phyloP scores from a whole-genome alignment of 768 basidiomycete genomes.

The Serendipita vermifera region DNA sequence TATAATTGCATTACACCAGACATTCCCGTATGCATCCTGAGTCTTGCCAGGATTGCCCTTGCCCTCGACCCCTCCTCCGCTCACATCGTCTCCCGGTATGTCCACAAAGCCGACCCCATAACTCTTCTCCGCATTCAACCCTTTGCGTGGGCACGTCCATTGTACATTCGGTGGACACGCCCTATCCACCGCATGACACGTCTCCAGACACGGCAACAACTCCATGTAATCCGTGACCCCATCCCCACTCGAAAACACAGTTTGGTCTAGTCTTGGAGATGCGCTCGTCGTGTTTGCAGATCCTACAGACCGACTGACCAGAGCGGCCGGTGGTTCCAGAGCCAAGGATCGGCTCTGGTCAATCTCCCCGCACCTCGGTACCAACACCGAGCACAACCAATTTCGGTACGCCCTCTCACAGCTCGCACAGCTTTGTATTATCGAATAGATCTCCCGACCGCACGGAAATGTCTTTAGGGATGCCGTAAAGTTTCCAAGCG shows the following conservation, averaged over 20 bases:
- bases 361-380: constrained; percentile 61
- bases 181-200: constrained; percentile 57
- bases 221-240: constrained; percentile 37
- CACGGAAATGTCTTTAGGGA: constrained; percentile 63
- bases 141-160: constrained; percentile 50
- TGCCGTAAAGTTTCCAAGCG: constrained; percentile 61
- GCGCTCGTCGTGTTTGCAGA: constrained; percentile 33
- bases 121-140: constrained; percentile 50
- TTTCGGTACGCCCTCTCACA: constrained; percentile 59
- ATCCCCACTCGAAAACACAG: constrained; percentile 32
- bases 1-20: constrained; percentile 39
- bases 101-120: constrained; percentile 73
- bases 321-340: constrained; percentile 13
- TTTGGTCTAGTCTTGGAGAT: constrained; percentile 27
- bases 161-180: constrained; percentile 64
- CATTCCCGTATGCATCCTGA: constrained; percentile 59
- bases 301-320: constrained; percentile 34
- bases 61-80: constrained; percentile 28
- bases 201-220: constrained; percentile 68
- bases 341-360: constrained; percentile 19
- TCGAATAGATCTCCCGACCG: constrained; percentile 68
- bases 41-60: constrained; percentile 40
- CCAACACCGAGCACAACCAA: constrained; percentile 64
- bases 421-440: constrained; percentile 60
- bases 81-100: constrained; percentile 12